Base-by-base conservation (phyloP, 352 stramenopile species). In the Phytophthora sansomeana region DNA sequence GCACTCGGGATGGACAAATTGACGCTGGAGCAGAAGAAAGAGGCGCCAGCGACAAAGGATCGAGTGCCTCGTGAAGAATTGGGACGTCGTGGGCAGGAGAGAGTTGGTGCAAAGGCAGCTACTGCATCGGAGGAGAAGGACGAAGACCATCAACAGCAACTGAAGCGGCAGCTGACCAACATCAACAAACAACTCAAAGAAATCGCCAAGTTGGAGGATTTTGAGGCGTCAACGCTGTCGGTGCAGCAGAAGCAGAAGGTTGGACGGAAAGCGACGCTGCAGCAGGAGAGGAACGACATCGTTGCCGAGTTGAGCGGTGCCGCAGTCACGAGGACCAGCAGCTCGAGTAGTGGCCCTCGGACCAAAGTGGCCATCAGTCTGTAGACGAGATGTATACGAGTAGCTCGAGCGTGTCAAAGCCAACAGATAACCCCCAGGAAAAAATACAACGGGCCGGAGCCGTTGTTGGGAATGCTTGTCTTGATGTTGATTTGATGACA, bases 121-220 rank as follows among this genome's bases (percentile, higher is more conserved):
- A 35, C 52, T 28, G 17, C 4, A 46, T 2, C 16, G 5, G 11
- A 26, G 10, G 38, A 26, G 5, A 30, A 5, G 17, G 32, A 33
- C 24, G 49, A 58, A 26, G 47, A 67, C 11, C 41, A 58, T 5
- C 57, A 68, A 10, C 50, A 72, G 36, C 67, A 77, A 39, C 61
- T 83, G 32, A 87, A 87, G 69, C 69, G 60, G 11, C 69, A 89
- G 19, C 63, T 91, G 38, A 81, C 78, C 24, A 76, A 75, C 28
- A 57, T 91, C 50, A 91, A 90, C 49, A 81, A 79, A 39, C 58
- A 74, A 47, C 69, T 78, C 50, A 77, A 78, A 32, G 72, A 77
- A 33, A 72, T 75, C 16, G 51, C 65, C 13, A 77, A 73, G 57
- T 46, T 74, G 35, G 51, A 74, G 36, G 46, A 55, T 24, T 43